Base-by-base conservation (phyloP, 2,329 filamentous ascomycete genomes). In the Venturiaceae sp. region DNA sequence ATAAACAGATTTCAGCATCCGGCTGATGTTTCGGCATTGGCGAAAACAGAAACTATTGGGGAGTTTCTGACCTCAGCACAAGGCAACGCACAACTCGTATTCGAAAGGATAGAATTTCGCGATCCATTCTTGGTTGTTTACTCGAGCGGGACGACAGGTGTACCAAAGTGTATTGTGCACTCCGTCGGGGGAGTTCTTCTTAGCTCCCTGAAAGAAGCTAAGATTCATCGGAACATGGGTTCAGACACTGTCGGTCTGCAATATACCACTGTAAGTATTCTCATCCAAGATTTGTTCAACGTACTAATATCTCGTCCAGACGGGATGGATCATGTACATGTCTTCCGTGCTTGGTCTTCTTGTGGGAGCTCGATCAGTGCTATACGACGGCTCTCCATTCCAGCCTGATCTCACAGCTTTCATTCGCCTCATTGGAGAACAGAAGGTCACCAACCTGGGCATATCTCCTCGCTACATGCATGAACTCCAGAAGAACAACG, bases 241-340 rank as follows among this genome's bases (percentile, higher is more conserved):
- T 67, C 76, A 0, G 68, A 74, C 1, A 77, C 69, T 16, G 74
- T 77, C 0, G 67, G 72, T 8, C 63, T 85, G 34, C 83, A 86
- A 66, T 85, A 83, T 65, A 86, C 79, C 0, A 81, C 79, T 4
- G 71, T 73, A 63, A 68, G 71, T 60, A 6, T 5, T 16, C 5
- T 44, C 36, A 33, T 50, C 47, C n/a, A 58, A 26, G 8, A 39
- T 11, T 13, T 16, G 28, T 6, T 4, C 7, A 32, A 34, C 4
- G 19, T 11, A 23, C 26, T 41, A 30, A 59, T 5, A 50, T 19
- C 36, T 3, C 14, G 46, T 30, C 11, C 54, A 66, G 0, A 90
- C 87, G 0, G 87, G 88, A 0, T 95, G 90, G 90, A 94, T 95
- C 72, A 95, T 95, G 90, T 94, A 92, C 67, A 74, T 91, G 8